phyloP scores from a whole-genome alignment of 768 basidiomycete genomes.

The Pholiota microspora region DNA sequence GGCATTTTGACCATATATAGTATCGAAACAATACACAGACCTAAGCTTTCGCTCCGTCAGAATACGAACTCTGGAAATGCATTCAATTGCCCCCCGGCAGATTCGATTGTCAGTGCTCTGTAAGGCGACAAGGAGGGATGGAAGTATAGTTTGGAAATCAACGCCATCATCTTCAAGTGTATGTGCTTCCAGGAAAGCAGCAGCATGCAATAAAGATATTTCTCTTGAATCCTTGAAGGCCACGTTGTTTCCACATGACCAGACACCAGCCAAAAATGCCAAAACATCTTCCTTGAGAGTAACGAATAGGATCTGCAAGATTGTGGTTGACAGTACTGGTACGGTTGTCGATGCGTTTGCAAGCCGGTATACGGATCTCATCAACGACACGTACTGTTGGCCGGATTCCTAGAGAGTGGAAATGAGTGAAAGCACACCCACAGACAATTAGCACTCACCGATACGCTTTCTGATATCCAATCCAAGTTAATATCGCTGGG shows the following conservation, averaged over 20 bases:
- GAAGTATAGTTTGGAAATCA: slow-evolving; percentile 82
- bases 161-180: slow-evolving; percentile 44
- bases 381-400: slow-evolving; percentile 53
- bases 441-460: slow-evolving; percentile 30
- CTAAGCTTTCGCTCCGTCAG: slow-evolving; percentile 41
- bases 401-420: too few species aligned
- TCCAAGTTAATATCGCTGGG: slow-evolving; percentile 41
- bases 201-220: slow-evolving; percentile 70
- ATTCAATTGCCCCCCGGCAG: slow-evolving; percentile 55
- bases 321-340: slow-evolving; percentile 46
- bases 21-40: slow-evolving; percentile 70
- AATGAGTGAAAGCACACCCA: too few species aligned
- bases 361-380: slow-evolving; percentile 63
- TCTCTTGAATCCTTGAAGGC: slow-evolving; percentile 34
- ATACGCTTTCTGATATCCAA: slow-evolving; percentile 45
- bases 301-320: slow-evolving; percentile 66
- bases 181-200: slow-evolving; percentile 81
- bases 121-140: slow-evolving; percentile 63
- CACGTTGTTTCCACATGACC: slow-evolving; percentile 35
- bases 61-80: slow-evolving; percentile 46
- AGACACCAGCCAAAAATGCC: slow-evolving; percentile 77
- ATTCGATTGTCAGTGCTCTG: slow-evolving; percentile 39
- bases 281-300: slow-evolving; percentile 69
- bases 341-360: slow-evolving; percentile 55
- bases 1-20: slow-evolving; percentile 62